A percentile compares a stretch with the other conserved stretches of the same genome.
phyloP scores from a whole-genome alignment of 139 green algal species.

The Microglena sp. region DNA sequence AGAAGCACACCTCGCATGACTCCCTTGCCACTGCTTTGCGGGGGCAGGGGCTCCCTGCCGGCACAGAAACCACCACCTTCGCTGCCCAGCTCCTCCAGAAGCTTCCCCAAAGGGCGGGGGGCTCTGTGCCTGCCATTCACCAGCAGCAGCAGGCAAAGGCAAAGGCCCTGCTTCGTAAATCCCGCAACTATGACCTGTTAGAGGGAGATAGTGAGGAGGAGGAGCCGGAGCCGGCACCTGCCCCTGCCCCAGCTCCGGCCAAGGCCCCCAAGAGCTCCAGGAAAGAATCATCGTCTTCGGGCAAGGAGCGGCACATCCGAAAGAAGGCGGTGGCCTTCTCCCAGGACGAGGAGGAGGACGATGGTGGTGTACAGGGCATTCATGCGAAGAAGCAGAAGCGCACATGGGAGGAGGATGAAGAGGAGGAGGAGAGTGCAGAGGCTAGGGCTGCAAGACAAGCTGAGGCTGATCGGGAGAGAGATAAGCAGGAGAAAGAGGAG shows the following conservation, averaged over 20 bases:
- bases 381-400: conserved; percentile 22
- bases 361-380: neutral
- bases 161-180: conserved; percentile 34
- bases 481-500: conserved; percentile 63
- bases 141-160: conserved; percentile 24
- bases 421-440: conserved; percentile 23
- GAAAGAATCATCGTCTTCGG: too few species aligned
- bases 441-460: conserved; percentile 2
- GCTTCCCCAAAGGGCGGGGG: conserved; percentile 17
- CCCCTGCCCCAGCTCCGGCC: neutral
- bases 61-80: conserved; percentile 37
- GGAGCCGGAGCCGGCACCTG: neutral
- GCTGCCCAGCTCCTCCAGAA: conserved; percentile 44
- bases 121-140: conserved; percentile 2
- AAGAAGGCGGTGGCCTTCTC: conserved; percentile 7
- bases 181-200: conserved; percentile 19
- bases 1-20: conserved; percentile 21
- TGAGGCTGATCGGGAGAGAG: conserved; percentile 36
- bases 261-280: neutral
- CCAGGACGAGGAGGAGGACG: conserved; percentile 7
- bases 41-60: conserved; percentile 42
- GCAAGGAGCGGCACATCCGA: conserved; percentile 5
- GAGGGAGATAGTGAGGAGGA: conserved; percentile 1
- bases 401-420: conserved; percentile 60
- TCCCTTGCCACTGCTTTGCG: conserved; percentile 18